Evolutionary conservation across 2,329 filamentous ascomycete species (phyloP), one percentile per base, ranked within the genome.

Genomic region (Stagonosporopsis chrysanthemi): DNA sequence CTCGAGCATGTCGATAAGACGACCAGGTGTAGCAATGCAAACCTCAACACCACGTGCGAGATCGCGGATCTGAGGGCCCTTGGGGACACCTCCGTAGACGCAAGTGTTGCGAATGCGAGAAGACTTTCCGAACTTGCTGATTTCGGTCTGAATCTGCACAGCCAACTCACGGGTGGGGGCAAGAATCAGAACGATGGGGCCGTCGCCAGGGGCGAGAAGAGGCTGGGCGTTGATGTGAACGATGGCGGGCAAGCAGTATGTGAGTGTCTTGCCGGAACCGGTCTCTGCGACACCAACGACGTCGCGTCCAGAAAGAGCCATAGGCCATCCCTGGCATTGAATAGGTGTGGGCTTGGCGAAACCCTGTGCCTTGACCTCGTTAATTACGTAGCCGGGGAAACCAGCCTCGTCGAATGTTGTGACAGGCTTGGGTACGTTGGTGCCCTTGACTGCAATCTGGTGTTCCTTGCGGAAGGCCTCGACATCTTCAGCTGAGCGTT

Each of bases 221-320:
- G 95, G 95, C 80, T 99, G 95, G 44, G 95, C 95, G 81, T 99
- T 98, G 85, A 99, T 99, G 85, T 99, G 95, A 61, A 99, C 95
- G 68, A 99, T 99, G 54, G 95, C 91, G 57, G 95, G 95, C 68
- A 99, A 87, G 81, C 94, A 98, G 83, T 99, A 99, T 50, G 93
- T 97, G 66, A 99, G 85, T 4, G 95, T 99, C 89, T 99, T 99
- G 84, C 95, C 95, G 65, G 95, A 99, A 78, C 95, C 95, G 58
- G 95, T 99, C 84, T 99, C 95, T 72, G 95, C 95, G 82, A 99
- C 97, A 88, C 95, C 95, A 72, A 98, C 94, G 60, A 98, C 94
- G 77, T 99, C 95, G 70, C 95, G 94, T 82, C 95, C 95, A 68
- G 94, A 96, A 48, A 99, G 88, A 75, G 95, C 93, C 95, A 98